Base-by-base conservation (phyloP, 768 basidiomycete species). In the Podaxis sp. region DNA sequence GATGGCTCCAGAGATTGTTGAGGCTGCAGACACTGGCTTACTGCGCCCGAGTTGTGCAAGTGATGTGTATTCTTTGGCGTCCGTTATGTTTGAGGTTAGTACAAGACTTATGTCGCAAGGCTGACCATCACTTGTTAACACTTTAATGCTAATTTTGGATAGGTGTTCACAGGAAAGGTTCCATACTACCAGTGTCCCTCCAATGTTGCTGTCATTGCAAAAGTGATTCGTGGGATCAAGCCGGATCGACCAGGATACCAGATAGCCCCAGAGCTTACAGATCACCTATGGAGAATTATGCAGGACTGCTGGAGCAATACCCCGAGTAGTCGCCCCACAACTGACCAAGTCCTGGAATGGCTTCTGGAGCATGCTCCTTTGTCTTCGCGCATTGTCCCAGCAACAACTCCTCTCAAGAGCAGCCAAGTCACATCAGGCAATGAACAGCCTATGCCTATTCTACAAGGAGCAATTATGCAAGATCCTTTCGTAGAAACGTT, bases 121-220 rank as follows among this genome's bases (percentile, higher is more conserved):
- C 25, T 4, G 5, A 4, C 15, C 41, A 43, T 43, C 15, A 6
- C 41, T 43, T 43, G 41, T 15, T 11, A 17, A 36, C 33, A 27
- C 6, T 27, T 27, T 27, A 7, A 25, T 1, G n/a, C 27, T 4
- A 5, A 11, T 5, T n/a, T 15, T 29, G 52, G 15, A 53, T 33
- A 69, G 68, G 64, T 71, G 7, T 66, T 66, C 25, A 67, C 68
- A 1, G 69, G 64, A 19, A 58, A 62, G 2, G 43, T 69, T 17
- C 71, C 71, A 40, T 27, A 7, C 27, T 27, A 27, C 27, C 4
- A 27, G 27, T 27, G 27, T 27, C 4, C 27, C 27, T 27, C 27
- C 27, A 27, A 7, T 27, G 7, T 27, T 27, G 27, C 27, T 27
- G 27, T 27, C 5, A 27, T 27, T 27, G 27, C 5, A 27, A 27